These are phyloP conservation scores for Yarrowia divulgata DNA, from an alignment of 805 yeast genomes.

Conservation along the genomic window DNA sequence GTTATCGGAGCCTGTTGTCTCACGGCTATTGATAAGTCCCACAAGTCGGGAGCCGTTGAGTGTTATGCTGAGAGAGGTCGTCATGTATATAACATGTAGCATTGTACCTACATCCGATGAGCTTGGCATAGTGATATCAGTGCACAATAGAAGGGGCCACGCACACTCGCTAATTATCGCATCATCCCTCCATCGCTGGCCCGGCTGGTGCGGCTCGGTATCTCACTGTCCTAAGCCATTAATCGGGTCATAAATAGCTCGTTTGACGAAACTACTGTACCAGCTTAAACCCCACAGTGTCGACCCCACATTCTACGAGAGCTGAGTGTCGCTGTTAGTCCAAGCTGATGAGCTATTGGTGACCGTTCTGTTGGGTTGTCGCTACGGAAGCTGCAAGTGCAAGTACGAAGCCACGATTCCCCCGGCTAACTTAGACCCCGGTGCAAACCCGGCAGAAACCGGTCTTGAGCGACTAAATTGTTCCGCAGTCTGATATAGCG, in stretches of 20 bases:
- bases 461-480: not conserved
- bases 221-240: not conserved
- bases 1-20: not conserved
- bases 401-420: not conserved
- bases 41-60: not conserved
- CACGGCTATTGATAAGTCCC: slow-evolving; percentile 5
- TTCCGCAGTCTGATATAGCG: not conserved
- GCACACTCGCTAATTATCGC: not conserved
- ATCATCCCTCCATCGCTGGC: not conserved
- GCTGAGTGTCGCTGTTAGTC: not conserved
- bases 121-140: not conserved
- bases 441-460: not conserved
- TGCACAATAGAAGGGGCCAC: no score
- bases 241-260: slow-evolving; percentile 2
- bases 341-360: not conserved
- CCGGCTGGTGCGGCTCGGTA: slow-evolving; percentile 17
- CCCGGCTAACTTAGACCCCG: slow-evolving; percentile 28
- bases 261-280: not conserved
- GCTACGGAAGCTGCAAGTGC: not conserved
- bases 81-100: not conserved
- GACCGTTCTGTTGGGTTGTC: slow-evolving; percentile 11
- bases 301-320: slow-evolving; percentile 1
- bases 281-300: slow-evolving; percentile 4
- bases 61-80: no score
- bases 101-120: not conserved